Base-by-base conservation (phyloP, 1,284 basidiomycete genomes). In the Rhodotorula sp. region DNA sequence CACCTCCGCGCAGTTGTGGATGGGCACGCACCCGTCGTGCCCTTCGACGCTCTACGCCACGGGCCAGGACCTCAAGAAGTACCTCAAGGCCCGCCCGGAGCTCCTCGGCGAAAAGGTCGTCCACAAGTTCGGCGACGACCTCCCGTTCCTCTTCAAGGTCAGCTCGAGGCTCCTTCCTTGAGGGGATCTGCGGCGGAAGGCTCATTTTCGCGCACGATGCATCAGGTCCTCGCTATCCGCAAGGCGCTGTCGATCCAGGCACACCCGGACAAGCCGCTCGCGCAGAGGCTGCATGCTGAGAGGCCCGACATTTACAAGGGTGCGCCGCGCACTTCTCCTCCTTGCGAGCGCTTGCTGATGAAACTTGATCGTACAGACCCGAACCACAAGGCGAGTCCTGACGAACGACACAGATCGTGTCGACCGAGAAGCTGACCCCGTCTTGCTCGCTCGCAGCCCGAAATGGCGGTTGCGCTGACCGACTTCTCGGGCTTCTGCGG, bases 221-320 rank as follows among this genome's bases (percentile, higher is more conserved):
- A 8, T 19, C 72, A 74, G 73, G 75, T 76, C 4, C 87, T 99
- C 53, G 91, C 91, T 23, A 96, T 99, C 76, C 87, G 90, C 77
- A 97, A 97, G 81, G 94, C 96, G 2, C 85, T 99, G 71, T 95
- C 92, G 79, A 97, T 99, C 68, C 96, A 99, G 83, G 93, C 92
- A 10, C 97, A 99, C 82, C 97, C 97, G 9, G 91, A 98, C 84
- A 97, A 97, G 86, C 80, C 83, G 78, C 90, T 93, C 23, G 96
- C 93, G 0, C 87, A 91, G 83, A 84, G 83, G 75, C 83, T 99
- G 61, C 90, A 93, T 80, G 84, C 83, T 21, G 85, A 88, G 77
- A 86, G 88, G 70, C 93, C 93, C 0, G 87, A 92, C 61, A 86
- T 97, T 69, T 97, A 97, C 84, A 96, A 93, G 85, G 94, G 92